Percentiles rank a stretch among this genome's conserved stretches.
Evolutionary conservation across 2,329 filamentous ascomycete genomes (phyloP).

Genomic region (Catunica adiposa): DNA sequence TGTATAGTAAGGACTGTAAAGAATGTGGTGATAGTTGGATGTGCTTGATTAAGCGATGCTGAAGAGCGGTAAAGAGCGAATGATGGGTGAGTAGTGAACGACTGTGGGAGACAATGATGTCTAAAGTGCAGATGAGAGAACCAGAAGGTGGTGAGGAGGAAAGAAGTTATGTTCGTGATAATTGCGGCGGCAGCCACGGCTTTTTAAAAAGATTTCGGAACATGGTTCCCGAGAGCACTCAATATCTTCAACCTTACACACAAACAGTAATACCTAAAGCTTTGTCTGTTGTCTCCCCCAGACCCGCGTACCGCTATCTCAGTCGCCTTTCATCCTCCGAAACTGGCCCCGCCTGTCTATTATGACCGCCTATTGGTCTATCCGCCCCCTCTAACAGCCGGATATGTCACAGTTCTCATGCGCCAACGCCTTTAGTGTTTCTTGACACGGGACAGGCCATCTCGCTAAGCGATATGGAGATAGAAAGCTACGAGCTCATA

Average conservation of each 20-base stretch:
- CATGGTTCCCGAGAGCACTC: neutral
- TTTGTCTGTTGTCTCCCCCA: neutral
- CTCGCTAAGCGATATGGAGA: neutral
- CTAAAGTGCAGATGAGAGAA: neutral
- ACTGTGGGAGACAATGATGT: neutral
- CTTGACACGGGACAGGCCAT: neutral
- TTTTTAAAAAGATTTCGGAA: neutral
- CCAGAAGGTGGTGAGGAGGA: conserved; percentile 8
- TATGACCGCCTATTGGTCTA: neutral
- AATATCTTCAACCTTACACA: too few relatives aligned
- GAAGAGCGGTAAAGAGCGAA: conserved; percentile 1
- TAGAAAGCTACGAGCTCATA: neutral
- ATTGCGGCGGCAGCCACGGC: neutral
- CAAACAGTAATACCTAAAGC: too few relatives aligned
- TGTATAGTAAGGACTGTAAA: conserved; percentile 1
- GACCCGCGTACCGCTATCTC: neutral
- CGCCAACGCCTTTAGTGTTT: too few relatives aligned
- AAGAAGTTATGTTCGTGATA: neutral
- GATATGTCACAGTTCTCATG: neutral
- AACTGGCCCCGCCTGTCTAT: neutral
- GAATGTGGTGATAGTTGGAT: conserved; percentile 5
- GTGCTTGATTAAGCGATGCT: neutral
- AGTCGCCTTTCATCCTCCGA: neutral
- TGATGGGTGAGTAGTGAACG: neutral
- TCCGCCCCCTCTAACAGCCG: neutral